Evolutionary conservation across 768 basidiomycete species (phyloP).

Genomic region (Suillus variegatus): DNA sequence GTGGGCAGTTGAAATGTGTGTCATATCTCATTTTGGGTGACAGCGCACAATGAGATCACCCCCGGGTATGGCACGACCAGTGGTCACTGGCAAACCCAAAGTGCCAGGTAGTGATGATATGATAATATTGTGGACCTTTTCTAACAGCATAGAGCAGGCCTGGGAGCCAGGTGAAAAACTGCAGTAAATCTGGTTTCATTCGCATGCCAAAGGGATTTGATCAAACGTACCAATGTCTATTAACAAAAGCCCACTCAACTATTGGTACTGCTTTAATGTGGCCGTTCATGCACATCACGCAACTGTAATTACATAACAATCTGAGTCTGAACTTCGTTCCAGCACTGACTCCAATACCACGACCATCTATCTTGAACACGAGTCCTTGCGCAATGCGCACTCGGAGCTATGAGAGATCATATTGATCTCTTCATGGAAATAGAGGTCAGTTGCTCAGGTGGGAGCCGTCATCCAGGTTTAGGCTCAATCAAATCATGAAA

Average conservation of each 20-base stretch:
- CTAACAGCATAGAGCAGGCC: neutral
- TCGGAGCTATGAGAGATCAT: too few relatives aligned
- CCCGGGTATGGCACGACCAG: neutral
- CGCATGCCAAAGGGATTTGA: too few relatives aligned
- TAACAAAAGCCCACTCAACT: too few relatives aligned
- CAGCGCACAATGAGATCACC: neutral
- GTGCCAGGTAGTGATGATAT: neutral
- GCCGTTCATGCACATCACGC: neutral
- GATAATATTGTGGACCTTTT: neutral
- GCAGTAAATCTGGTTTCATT: too few relatives aligned
- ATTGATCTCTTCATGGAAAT: conserved; percentile 65
- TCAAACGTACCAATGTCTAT: too few relatives aligned
- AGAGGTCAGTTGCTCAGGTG: conserved; percentile 69
- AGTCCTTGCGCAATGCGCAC: too few relatives aligned
- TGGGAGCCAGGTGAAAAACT: neutral
- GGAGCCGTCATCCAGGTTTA: conserved; percentile 8
- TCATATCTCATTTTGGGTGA: neutral
- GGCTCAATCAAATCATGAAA: neutral
- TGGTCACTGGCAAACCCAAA: neutral
- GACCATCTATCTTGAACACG: neutral
- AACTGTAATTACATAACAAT: neutral
- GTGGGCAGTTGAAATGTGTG: too few relatives aligned
- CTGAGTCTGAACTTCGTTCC: neutral
- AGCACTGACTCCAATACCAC: too few relatives aligned
- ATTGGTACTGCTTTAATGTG: too few relatives aligned